Conservation (phyloP, 2,329 filamentous ascomycete genomes). For the Lecanicillium sp. region DNA sequence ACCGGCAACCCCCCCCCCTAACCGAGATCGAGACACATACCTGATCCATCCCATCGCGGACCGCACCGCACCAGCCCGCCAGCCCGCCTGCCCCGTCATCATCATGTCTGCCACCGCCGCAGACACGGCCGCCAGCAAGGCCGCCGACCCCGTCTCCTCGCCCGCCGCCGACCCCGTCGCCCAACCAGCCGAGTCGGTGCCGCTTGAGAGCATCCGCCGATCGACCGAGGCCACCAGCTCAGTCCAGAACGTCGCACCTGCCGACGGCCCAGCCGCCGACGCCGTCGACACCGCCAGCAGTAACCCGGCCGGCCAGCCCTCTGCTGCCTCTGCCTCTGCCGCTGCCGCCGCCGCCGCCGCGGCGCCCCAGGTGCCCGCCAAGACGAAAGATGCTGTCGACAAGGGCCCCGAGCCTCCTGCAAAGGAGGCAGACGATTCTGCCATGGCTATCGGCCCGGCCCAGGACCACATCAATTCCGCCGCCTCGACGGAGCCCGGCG, state of each 20-base stretch:
- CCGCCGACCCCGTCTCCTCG: background rate
- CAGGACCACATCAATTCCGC: slow-evolving; percentile 36
- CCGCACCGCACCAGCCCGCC: background rate
- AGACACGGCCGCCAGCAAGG: background rate
- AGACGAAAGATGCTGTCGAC: slow-evolving; percentile 25
- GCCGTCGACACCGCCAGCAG: background rate
- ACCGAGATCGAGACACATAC: slow-evolving; percentile 1
- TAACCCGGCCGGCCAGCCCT: background rate
- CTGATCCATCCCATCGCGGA: background rate
- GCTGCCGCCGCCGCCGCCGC: slow-evolving; percentile 18
- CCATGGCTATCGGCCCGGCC: slow-evolving; percentile 38
- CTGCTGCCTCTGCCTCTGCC: slow-evolving; percentile 3
- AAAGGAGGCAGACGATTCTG: slow-evolving; percentile 29
- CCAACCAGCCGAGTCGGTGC: background rate
- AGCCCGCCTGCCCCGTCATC: background rate
- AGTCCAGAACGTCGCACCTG: slow-evolving; percentile 6
- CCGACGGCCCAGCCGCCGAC: slow-evolving; percentile 1
- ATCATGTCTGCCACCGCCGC: slow-evolving; percentile 2
- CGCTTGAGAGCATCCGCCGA: slow-evolving; percentile 10
- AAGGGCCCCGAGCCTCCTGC: slow-evolving; percentile 21
- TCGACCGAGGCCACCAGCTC: slow-evolving; percentile 10
- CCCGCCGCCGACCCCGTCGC: background rate
- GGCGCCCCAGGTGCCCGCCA: slow-evolving; percentile 18
- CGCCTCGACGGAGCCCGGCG: slow-evolving; percentile 25
- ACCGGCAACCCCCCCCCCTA: background rate